Conservation (phyloP, 148 eudicot genomes). For the Dysphania ambrosioides region DNA sequence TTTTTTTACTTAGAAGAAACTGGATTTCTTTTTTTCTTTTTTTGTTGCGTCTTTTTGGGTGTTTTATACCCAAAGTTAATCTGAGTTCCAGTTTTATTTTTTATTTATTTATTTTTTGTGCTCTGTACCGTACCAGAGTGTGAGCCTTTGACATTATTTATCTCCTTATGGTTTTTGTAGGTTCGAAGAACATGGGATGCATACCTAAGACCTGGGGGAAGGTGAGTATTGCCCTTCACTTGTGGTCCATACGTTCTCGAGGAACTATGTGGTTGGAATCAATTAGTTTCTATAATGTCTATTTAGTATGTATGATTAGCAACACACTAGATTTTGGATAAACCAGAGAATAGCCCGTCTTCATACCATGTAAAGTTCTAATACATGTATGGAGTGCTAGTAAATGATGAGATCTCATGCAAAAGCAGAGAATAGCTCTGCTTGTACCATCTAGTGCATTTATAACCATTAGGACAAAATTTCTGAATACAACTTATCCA, state of each 20-base stretch:
- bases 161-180: constrained; percentile 38
- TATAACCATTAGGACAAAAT: not conserved
- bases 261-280: not conserved
- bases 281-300: not conserved
- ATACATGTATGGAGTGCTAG: too few relatives aligned
- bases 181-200: constrained; percentile 92
- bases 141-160: not conserved
- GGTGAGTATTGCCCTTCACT: constrained; percentile 37
- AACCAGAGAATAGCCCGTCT: too few relatives aligned
- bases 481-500: not conserved
- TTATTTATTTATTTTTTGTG: not conserved
- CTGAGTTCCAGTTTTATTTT: too few relatives aligned
- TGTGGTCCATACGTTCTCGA: constrained; percentile 10
- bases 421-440: not conserved
- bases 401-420: not conserved
- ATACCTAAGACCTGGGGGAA: constrained; percentile 81
- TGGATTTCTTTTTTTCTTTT: not conserved
- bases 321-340: too few relatives aligned
- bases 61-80: too few relatives aligned
- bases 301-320: too few relatives aligned
- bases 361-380: too few relatives aligned
- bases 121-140: not conserved
- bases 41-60: not conserved
- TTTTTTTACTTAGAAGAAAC: not conserved
- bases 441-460: not conserved